phyloP scores from a whole-genome alignment of 2,329 filamentous ascomycete species.

The Verticillium albo-atrum region DNA sequence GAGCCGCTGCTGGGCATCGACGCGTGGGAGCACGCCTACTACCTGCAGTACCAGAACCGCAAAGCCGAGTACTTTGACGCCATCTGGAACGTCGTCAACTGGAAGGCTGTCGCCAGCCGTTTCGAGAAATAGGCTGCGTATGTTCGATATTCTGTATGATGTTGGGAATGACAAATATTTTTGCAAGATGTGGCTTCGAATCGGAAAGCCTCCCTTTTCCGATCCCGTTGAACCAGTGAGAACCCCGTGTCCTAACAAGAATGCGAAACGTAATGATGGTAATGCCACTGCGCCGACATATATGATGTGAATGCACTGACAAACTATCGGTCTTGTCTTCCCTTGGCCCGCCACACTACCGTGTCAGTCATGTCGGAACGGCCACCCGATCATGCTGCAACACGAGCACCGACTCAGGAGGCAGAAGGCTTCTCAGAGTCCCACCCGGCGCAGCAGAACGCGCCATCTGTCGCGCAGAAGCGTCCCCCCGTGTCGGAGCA shows the following conservation, averaged over 20 bases:
- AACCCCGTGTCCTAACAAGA: too few species aligned
- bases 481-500: not conserved
- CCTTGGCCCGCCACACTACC: too few species aligned
- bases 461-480: not conserved
- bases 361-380: too few species aligned
- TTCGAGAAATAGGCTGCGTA: slow-evolving; percentile 45
- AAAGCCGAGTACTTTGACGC: slow-evolving; percentile 94
- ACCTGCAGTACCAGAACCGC: slow-evolving; percentile 93
- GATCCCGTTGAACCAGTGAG: not conserved
- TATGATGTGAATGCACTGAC: too few species aligned
- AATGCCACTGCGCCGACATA: too few species aligned
- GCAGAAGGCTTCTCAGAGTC: not conserved
- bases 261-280: too few species aligned
- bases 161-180: not conserved
- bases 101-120: slow-evolving; percentile 81
- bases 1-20: slow-evolving; percentile 83
- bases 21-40: slow-evolving; percentile 96
- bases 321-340: too few species aligned
- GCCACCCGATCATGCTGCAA: too few species aligned
- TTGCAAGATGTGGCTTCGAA: not conserved
- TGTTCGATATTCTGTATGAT: not conserved
- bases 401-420: too few species aligned
- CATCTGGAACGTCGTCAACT: slow-evolving; percentile 95
- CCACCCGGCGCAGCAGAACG: not conserved
- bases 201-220: not conserved